Conservation (phyloP, 169 alveolate species). For the Pseudocohnilembus persalinus region DNA sequence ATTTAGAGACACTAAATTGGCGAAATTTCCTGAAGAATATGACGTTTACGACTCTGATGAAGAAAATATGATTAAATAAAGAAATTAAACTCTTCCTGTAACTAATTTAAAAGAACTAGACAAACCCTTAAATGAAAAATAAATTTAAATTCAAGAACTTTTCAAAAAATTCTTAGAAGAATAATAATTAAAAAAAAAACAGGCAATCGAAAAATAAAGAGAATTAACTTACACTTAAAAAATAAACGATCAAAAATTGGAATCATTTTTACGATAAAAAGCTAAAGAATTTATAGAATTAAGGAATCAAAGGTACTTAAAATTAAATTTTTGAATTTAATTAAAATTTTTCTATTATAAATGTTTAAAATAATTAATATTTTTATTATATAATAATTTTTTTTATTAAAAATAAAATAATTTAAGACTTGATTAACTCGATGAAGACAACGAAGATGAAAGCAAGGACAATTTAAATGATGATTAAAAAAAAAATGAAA, state of each 20-base stretch:
- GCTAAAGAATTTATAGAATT: conserved; percentile 22
- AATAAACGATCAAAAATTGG: conserved; percentile 1
- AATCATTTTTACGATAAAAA: neutral
- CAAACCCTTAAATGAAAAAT: conserved; percentile 12
- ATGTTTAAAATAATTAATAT: no score
- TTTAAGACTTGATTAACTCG: no score
- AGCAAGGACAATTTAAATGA: no score
- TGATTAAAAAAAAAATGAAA: neutral
- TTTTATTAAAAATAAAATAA: no score
- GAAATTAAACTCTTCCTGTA: conserved; percentile 5
- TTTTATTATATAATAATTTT: no score
- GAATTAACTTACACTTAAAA: neutral
- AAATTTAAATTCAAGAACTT: conserved; percentile 7
- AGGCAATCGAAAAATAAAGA: conserved; percentile 5
- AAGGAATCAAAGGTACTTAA: conserved; percentile 5
- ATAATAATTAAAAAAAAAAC: conserved; percentile 17
- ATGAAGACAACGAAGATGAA: neutral
- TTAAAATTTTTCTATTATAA: no score
- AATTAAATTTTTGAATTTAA: no score
- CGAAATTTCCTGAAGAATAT: conserved; percentile 35
- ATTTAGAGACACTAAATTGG: conserved; percentile 30
- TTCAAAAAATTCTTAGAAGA: conserved; percentile 16
- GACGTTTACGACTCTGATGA: conserved; percentile 33
- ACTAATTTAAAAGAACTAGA: conserved; percentile 28
- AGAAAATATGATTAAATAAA: conserved; percentile 19